Evolutionary conservation across 2,329 filamentous ascomycete genomes (phyloP).

Genomic region (Stagonosporopsis rhizophila): DNA sequence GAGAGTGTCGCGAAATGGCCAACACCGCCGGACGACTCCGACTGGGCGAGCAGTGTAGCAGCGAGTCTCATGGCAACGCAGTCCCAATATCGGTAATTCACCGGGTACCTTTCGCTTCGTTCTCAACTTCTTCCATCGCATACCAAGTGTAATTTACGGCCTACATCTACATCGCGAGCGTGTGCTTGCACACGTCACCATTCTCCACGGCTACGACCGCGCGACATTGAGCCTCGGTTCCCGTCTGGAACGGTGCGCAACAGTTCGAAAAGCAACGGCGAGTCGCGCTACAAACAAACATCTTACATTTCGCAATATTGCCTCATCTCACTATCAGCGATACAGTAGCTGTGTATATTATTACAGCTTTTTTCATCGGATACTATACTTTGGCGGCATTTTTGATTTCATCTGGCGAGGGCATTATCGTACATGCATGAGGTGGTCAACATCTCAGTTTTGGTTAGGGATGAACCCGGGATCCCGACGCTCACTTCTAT

Average conservation of each 20-base stretch:
- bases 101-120: conserved; percentile 8
- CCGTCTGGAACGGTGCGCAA: conserved; percentile 48
- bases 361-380: conserved; percentile 25
- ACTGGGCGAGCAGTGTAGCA: conserved; percentile 85
- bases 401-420: conserved; percentile 27
- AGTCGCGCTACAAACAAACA: conserved; percentile 33
- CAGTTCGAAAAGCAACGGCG: conserved; percentile 16
- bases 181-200: conserved; percentile 29
- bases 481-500: conserved; percentile 23
- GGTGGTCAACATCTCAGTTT: conserved; percentile 21
- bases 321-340: conserved; percentile 29
- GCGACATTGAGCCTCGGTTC: conserved; percentile 40
- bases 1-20: conserved; percentile 77
- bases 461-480: conserved; percentile 11
- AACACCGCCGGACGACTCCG: conserved; percentile 91
- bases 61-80: conserved; percentile 66
- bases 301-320: conserved; percentile 31
- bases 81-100: conserved; percentile 43
- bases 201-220: conserved; percentile 43
- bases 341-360: conserved; percentile 35
- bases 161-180: conserved; percentile 29
- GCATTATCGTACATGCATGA: conserved; percentile 26
- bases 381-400: conserved; percentile 36
- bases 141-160: conserved; percentile 26
- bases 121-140: conserved; percentile 30